Percentiles rank a stretch among this genome's conserved stretches.
Conservation (phyloP, 805 yeast species). For the Saccharomycopsis javanensis region DNA sequence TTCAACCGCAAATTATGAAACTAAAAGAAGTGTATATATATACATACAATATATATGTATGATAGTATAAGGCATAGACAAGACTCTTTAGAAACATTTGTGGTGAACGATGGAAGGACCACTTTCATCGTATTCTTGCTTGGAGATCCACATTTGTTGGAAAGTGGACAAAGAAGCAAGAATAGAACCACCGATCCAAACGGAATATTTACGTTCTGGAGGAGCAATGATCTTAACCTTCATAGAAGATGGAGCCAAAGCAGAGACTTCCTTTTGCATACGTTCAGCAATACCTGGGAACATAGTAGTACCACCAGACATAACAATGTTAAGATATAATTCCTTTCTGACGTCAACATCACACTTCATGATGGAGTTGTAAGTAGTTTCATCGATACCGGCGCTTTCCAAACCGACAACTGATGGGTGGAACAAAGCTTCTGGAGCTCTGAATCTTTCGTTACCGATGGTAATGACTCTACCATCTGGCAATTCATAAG, state of each 20-base stretch:
- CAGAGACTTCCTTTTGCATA: slow-evolving; percentile 99
- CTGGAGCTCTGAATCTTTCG: slow-evolving; percentile 99
- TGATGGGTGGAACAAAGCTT: slow-evolving; percentile 95
- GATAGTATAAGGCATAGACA: neutral
- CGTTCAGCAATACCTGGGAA: slow-evolving; percentile 99
- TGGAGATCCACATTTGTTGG: slow-evolving; percentile 99
- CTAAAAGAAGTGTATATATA: neutral
- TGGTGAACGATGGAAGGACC: slow-evolving; percentile 99
- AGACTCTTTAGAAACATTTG: slow-evolving; percentile 66
- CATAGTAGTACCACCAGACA: slow-evolving; percentile 99
- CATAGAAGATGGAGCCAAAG: slow-evolving; percentile 99
- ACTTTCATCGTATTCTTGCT: slow-evolving; percentile 99
- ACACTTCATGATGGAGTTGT: slow-evolving; percentile 94
- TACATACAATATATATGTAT: neutral
- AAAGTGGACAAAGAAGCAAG: slow-evolving; percentile 97
- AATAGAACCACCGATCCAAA: slow-evolving; percentile 99
- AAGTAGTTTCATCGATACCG: slow-evolving; percentile 98
- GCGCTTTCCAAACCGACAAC: slow-evolving; percentile 70
- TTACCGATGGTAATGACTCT: slow-evolving; percentile 99
- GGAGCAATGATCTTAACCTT: slow-evolving; percentile 99
- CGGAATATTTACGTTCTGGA: slow-evolving; percentile 98
- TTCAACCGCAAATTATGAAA: neutral
- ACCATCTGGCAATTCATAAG: slow-evolving; percentile 99
- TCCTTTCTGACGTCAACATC: slow-evolving; percentile 99
- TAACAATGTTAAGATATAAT: slow-evolving; percentile 97